Evolutionary conservation across 2,329 filamentous ascomycete genomes (phyloP).

Genomic region (Phialophora verrucosa): DNA sequence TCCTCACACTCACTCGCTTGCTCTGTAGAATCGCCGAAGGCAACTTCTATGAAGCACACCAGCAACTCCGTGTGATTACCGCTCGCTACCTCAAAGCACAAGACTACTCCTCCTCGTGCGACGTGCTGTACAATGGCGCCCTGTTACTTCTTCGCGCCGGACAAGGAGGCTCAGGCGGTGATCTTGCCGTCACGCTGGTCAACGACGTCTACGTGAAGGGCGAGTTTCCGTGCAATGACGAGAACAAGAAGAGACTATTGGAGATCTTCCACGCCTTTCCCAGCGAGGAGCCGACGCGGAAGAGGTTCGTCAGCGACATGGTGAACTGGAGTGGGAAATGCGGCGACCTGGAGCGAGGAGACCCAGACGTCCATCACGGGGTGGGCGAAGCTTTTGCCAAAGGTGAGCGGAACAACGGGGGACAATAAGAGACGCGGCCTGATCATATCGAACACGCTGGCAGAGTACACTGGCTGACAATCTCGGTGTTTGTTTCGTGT

Average conservation of each 20-base stretch:
- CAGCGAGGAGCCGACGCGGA: slow-evolving; percentile 82
- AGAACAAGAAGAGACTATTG: slow-evolving; percentile 64
- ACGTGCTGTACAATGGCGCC: slow-evolving; percentile 83
- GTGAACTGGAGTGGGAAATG: slow-evolving; percentile 85
- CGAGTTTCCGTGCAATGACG: slow-evolving; percentile 72
- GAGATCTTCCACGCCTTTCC: slow-evolving; percentile 81
- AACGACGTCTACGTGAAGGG: slow-evolving; percentile 91
- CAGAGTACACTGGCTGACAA: slow-evolving; percentile 20
- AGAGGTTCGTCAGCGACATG: slow-evolving; percentile 88
- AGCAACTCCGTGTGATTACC: slow-evolving; percentile 94
- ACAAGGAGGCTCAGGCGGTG: slow-evolving; percentile 91
- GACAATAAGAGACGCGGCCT: not conserved
- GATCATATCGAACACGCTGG: not conserved
- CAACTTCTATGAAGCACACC: slow-evolving; percentile 96
- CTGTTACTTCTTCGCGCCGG: slow-evolving; percentile 85
- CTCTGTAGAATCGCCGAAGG: slow-evolving; percentile 77
- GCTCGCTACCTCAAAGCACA: slow-evolving; percentile 85
- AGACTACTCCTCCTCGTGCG: slow-evolving; percentile 78
- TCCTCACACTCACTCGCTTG: slow-evolving; percentile 5
- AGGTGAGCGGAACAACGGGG: slow-evolving; percentile 48
- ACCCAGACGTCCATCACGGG: slow-evolving; percentile 93
- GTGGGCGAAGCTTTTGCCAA: slow-evolving; percentile 87
- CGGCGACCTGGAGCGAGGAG: slow-evolving; percentile 80
- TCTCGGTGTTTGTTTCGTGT: not conserved
- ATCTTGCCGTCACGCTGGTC: slow-evolving; percentile 83